phyloP scores from a whole-genome alignment of 2,329 filamentous ascomycete species.

The Setomelanomma holmii region DNA sequence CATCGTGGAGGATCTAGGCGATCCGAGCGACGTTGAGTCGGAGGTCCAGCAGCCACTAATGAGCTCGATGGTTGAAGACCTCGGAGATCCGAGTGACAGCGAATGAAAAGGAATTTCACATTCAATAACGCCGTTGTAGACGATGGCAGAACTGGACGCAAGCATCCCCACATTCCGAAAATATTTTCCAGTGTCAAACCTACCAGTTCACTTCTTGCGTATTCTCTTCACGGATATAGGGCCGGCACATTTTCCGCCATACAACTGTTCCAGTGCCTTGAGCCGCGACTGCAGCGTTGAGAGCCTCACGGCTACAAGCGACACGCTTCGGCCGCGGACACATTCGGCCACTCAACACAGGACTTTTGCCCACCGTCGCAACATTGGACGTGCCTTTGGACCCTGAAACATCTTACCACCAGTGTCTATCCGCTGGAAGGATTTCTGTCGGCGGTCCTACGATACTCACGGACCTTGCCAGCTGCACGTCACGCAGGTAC shows the following conservation, averaged over 20 bases:
- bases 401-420: not conserved
- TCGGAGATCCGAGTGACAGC: conserved; percentile 11
- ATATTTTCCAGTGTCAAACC: not conserved
- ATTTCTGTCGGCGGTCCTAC: not conserved
- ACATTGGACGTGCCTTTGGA: not conserved
- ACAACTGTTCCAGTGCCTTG: not conserved
- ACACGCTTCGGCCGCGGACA: conserved; percentile 25
- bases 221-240: not conserved
- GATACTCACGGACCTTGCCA: not conserved
- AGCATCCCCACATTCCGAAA: not conserved
- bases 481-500: conserved; percentile 4
- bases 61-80: conserved; percentile 14
- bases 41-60: not conserved
- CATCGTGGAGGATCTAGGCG: conserved; percentile 29
- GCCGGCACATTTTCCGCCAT: conserved; percentile 1
- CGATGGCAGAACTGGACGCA: no score
- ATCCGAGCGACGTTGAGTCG: conserved; percentile 22
- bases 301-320: not conserved
- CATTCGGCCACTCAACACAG: conserved; percentile 7
- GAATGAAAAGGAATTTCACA: not conserved
- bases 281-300: conserved; percentile 6
- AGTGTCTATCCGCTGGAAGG: not conserved
- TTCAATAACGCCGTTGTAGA: no score
- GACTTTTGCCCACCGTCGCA: conserved; percentile 4
- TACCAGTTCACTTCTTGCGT: not conserved